Evolutionary conservation across 1,284 basidiomycete genomes (phyloP).

Genomic region (Ganoderma lingzhi): DNA sequence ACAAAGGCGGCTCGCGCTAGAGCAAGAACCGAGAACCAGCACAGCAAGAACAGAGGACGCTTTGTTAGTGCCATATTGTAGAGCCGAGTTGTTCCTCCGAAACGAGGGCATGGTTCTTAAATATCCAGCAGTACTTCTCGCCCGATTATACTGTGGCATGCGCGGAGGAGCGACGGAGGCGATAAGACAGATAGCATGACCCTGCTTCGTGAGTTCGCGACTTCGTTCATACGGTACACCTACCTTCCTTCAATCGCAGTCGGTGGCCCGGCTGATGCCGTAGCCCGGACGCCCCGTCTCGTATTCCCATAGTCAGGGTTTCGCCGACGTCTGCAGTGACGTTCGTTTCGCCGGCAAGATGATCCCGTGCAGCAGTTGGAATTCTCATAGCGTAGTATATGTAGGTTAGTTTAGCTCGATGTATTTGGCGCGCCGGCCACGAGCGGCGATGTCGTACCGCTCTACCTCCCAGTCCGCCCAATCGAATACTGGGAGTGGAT

Average conservation of each 20-base stretch:
- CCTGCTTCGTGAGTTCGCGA: slow-evolving; percentile 20
- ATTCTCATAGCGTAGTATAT: not conserved
- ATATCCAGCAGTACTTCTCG: not conserved
- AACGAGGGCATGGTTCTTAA: not conserved
- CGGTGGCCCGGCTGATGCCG: not conserved
- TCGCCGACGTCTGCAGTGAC: not conserved
- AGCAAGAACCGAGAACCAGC: slow-evolving; percentile 3
- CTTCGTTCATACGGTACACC: slow-evolving; percentile 15
- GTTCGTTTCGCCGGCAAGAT: not conserved
- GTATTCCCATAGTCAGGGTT: not conserved
- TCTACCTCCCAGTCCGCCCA: slow-evolving; percentile 56
- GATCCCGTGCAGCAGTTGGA: not conserved
- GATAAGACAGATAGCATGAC: slow-evolving; percentile 30
- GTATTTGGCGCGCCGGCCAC: not conserved
- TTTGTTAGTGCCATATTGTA: not conserved
- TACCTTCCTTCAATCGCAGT: not conserved
- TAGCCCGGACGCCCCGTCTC: not conserved
- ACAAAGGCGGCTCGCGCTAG: slow-evolving; percentile 6
- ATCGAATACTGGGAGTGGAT: slow-evolving; percentile 78
- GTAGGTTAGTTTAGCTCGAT: not conserved
- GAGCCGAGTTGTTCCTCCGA: not conserved
- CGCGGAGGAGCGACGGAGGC: slow-evolving; percentile 17
- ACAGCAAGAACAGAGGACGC: not conserved
- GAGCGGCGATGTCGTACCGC: not conserved
- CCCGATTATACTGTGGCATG: not conserved